These are phyloP conservation scores for Cyclanthera cordifolia DNA, from an alignment of 306 rosid genomes.

Conservation along the genomic window DNA sequence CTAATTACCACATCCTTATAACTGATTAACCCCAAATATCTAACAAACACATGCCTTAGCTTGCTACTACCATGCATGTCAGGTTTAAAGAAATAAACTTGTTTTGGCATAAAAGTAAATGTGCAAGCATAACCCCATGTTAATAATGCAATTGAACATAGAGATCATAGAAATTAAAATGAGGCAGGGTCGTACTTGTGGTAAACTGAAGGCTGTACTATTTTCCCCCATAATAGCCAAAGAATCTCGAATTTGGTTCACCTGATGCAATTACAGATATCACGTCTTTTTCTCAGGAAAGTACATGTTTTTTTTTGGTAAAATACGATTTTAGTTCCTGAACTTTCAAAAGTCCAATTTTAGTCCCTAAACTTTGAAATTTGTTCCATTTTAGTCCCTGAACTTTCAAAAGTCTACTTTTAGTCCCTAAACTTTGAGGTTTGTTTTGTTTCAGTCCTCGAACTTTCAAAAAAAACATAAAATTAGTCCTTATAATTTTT, in stretches of 20 bases:
- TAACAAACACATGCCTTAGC: not conserved
- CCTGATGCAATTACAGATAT: slow-evolving; percentile 38
- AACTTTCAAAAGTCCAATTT: no score
- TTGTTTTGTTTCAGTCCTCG: no score
- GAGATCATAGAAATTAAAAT: slow-evolving; percentile 6
- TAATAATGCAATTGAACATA: slow-evolving; percentile 2
- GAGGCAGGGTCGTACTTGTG: slow-evolving; percentile 54
- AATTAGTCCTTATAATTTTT: no score
- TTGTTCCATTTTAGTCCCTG: no score
- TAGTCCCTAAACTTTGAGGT: no score
- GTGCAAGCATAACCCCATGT: not conserved
- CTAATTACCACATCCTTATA: not conserved
- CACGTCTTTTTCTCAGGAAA: slow-evolving; percentile 16
- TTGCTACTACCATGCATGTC: not conserved
- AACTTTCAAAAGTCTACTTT: no score
- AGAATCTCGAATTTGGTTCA: slow-evolving; percentile 89
- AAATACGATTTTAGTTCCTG: no score
- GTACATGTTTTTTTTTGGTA: slow-evolving; percentile 8
- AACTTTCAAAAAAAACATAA: no score
- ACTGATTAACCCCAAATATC: not conserved
- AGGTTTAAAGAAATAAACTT: slow-evolving; percentile 3
- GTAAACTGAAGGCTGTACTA: slow-evolving; percentile 90
- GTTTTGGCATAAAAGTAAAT: not conserved
- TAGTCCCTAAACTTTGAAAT: no score
- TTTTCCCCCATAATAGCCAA: slow-evolving; percentile 92